phyloP scores from a whole-genome alignment of 148 eudicot species.

The Chenopodium quinoa region DNA sequence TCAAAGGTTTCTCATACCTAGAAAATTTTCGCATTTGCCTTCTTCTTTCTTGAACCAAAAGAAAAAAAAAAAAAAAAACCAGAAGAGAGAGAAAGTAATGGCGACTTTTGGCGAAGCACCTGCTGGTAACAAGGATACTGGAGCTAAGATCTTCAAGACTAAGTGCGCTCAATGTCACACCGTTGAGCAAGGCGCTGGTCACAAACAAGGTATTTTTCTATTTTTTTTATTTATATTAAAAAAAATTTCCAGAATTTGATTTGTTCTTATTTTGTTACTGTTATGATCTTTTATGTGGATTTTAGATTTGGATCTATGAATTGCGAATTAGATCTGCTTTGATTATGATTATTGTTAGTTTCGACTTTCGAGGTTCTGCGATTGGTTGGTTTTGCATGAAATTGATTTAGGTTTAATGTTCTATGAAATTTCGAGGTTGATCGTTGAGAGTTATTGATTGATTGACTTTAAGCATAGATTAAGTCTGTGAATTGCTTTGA shows the following conservation, averaged over 20 bases:
- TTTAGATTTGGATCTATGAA: background rate
- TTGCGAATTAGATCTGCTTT: background rate
- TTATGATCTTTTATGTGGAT: background rate
- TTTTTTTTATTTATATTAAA: background rate
- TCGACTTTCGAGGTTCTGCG: background rate
- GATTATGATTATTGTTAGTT: background rate
- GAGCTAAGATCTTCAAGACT: constrained; percentile 37
- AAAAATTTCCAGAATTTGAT: background rate
- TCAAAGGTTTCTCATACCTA: constrained; percentile 9
- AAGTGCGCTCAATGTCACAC: constrained; percentile 43
- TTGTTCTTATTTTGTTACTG: background rate
- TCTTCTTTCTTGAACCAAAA: too few relatives aligned
- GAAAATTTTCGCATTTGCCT: background rate
- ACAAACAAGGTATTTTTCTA: constrained; percentile 28
- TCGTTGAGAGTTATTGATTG: background rate
- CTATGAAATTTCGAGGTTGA: background rate
- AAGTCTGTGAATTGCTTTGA: background rate
- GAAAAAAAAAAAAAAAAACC: background rate
- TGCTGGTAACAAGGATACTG: constrained; percentile 24
- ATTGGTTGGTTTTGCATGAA: background rate
- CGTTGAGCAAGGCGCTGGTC: constrained; percentile 33
- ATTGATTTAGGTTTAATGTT: background rate
- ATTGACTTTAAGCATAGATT: background rate
- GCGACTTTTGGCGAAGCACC: constrained; percentile 37
- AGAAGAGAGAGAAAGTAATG: constrained; percentile 15